phyloP scores from a whole-genome alignment of 169 alveolate species.

The Plasmodium coatneyi region DNA sequence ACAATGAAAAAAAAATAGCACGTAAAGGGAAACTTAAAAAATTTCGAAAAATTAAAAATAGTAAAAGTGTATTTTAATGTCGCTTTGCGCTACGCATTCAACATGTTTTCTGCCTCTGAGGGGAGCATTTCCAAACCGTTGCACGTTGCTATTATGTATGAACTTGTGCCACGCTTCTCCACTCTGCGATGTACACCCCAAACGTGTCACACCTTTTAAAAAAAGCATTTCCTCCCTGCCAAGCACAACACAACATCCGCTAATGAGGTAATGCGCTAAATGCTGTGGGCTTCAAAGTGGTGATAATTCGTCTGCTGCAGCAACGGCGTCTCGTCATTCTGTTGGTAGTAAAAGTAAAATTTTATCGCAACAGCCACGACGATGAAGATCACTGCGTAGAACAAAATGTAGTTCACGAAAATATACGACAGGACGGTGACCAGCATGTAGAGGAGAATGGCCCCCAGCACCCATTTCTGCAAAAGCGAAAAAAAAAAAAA shows the following conservation, averaged over 20 bases:
- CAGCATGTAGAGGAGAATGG: conserved; percentile 19
- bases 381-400: conserved; percentile 38
- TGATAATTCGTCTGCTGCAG: conserved; percentile 41
- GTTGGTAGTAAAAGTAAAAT: conserved; percentile 29
- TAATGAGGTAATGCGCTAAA: not conserved
- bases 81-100: not conserved
- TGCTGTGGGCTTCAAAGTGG: conserved; percentile 46
- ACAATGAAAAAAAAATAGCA: not conserved
- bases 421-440: conserved; percentile 50
- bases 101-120: not conserved
- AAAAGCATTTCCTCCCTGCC: not conserved
- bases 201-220: not conserved
- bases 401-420: conserved; percentile 54
- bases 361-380: conserved; percentile 4
- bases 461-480: conserved; percentile 59
- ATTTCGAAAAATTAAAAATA: conserved; percentile 8
- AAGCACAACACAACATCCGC: not conserved
- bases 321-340: conserved; percentile 9
- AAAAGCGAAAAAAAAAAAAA: conserved; percentile 40
- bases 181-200: not conserved
- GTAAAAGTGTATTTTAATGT: not conserved
- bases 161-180: not conserved
- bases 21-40: not conserved
- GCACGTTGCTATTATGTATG: not conserved
- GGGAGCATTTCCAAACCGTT: not conserved